Percentiles rank a stretch among this genome's conserved stretches.
Evolutionary conservation across 2,329 filamentous ascomycete species (phyloP).

Genomic region (Penicillium sp.): DNA sequence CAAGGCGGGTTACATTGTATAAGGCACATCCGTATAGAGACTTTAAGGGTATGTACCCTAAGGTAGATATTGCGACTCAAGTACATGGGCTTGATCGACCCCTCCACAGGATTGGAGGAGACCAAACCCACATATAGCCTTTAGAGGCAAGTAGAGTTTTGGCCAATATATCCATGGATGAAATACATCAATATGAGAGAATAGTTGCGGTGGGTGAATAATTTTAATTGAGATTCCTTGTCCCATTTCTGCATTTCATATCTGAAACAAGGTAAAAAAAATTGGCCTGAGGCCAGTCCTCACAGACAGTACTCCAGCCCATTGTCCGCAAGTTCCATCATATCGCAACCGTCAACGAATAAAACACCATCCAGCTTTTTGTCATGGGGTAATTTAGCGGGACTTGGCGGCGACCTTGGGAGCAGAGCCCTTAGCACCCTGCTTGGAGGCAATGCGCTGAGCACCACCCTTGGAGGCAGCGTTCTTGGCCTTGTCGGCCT

Average conservation of each 20-base stretch:
- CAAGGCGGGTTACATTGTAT: neutral
- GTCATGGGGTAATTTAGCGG: constrained; percentile 62
- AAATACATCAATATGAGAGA: constrained; percentile 1
- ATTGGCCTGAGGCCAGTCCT: constrained; percentile 21
- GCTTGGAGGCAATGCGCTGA: constrained; percentile 86
- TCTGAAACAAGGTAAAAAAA: constrained; percentile 24
- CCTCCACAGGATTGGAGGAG: neutral
- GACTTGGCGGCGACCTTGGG: constrained; percentile 82
- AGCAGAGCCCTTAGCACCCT: constrained; percentile 88
- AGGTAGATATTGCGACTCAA: neutral
- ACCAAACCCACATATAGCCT: neutral
- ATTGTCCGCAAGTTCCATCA: constrained; percentile 28
- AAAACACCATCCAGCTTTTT: constrained; percentile 29
- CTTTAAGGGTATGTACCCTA: neutral
- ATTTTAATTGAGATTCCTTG: constrained; percentile 27
- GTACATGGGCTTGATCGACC: neutral
- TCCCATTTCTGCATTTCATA: constrained; percentile 27
- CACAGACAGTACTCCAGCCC: constrained; percentile 31
- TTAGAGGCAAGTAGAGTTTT: neutral
- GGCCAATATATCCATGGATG: neutral
- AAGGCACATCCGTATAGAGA: neutral
- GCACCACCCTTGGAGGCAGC: constrained; percentile 79
- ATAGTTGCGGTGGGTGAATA: constrained; percentile 17
- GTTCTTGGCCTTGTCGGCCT: constrained; percentile 98
- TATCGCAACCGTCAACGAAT: constrained; percentile 27